Conservation (phyloP, 176 grass and related monocot genomes). For the Zea mays region Zm-B73-REFERENCE-NAM-5.0 NC_050105.1:142403001-142403500, state of each 20-base stretch:
- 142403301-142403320: not conserved
- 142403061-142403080: conserved; percentile 35
- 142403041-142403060: not conserved
- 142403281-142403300: not conserved
- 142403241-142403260: conserved; percentile 73
- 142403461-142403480: conserved; percentile 80
- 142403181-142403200: conserved; percentile 70
- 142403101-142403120: conserved; percentile 63
- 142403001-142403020: conserved; percentile 11
- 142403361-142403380: conserved; percentile 18
- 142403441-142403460: conserved; percentile 43
- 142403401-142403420: conserved; percentile 57
- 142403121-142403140: conserved; percentile 62
- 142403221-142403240: conserved; percentile 65
- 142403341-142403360: too few relatives aligned
- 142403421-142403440: conserved; percentile 29
- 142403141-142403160: conserved; percentile 88
- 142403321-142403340: not conserved
- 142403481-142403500: conserved; percentile 76
- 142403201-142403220: conserved; percentile 80
- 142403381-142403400: conserved; percentile 60
- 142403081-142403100: conserved; percentile 63
- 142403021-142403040: conserved; percentile 26
- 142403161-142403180: conserved; percentile 57
- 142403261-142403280: too few relatives aligned